These are phyloP conservation scores for Phaeomoniella chlamydospora DNA, from an alignment of 2,329 filamentous ascomycete genomes.

Conservation along the genomic window DNA sequence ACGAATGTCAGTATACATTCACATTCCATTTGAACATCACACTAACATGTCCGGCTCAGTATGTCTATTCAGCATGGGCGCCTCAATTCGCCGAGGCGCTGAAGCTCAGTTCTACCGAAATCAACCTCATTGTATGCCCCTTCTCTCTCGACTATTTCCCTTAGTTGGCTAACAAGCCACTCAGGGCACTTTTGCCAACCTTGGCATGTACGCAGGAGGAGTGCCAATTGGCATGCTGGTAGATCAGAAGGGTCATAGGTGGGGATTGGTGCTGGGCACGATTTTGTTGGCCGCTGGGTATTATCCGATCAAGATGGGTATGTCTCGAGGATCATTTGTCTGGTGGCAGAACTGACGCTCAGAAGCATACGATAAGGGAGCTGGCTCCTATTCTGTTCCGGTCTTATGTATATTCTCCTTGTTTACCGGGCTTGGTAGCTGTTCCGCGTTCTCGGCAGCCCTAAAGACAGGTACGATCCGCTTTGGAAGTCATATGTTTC, in stretches of 20 bases:
- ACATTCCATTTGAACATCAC: not conserved
- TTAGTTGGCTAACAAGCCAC: slow-evolving; percentile 17
- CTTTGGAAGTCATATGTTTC: not conserved
- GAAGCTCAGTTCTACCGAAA: slow-evolving; percentile 78
- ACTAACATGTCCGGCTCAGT: slow-evolving; percentile 40
- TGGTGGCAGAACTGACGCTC: not conserved
- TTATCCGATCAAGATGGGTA: slow-evolving; percentile 59
- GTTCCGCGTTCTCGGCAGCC: slow-evolving; percentile 75
- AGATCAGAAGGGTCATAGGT: slow-evolving; percentile 66
- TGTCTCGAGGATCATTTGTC: slow-evolving; percentile 5
- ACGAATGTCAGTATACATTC: slow-evolving; percentile 57
- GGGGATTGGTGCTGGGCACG: slow-evolving; percentile 62
- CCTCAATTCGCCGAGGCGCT: slow-evolving; percentile 85
- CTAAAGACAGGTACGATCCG: slow-evolving; percentile 52
- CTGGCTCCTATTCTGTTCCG: slow-evolving; percentile 38
- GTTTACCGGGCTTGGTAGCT: slow-evolving; percentile 76
- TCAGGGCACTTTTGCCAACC: slow-evolving; percentile 38
- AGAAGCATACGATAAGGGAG: slow-evolving; percentile 56
- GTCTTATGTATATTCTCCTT: slow-evolving; percentile 70
- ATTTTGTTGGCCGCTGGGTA: slow-evolving; percentile 65
- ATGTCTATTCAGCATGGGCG: slow-evolving; percentile 96
- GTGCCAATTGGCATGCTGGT: slow-evolving; percentile 81
- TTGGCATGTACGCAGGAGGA: slow-evolving; percentile 88
- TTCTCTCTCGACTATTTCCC: too few species aligned
- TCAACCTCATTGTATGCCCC: slow-evolving; percentile 65